Base-by-base conservation (phyloP, 2,329 filamentous ascomycete species). In the Aspergillus candidus region DNA sequence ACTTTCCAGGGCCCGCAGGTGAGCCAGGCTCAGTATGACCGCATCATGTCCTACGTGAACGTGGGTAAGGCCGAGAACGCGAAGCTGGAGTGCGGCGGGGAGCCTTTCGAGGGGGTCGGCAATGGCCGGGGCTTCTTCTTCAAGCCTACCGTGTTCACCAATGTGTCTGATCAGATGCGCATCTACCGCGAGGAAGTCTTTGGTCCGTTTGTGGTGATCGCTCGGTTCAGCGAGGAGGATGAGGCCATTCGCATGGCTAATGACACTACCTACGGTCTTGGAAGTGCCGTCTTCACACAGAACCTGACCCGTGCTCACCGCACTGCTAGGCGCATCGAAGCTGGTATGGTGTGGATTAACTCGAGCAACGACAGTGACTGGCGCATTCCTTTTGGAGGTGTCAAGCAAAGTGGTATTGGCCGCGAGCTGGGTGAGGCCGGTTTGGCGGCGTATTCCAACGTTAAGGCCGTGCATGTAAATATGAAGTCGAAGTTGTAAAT, bases 361-460 rank as follows among this genome's bases (percentile, higher is more conserved):
- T 67, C 59, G 30, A 63, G 57, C 44, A 61, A 62, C 39, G 63
- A 68, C 40, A 61, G 58, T 30, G 62, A 69, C 43, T 59, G 58
- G 47, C 52, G 61, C 2, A 61, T 67, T 40, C 63, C 65, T 0
- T 68, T 66, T 43, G 66, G 66, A 37, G 66, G 66, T 15, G 72
- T 76, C 8, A 79, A 79, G 62, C 72, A 76, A 61, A 72, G 67
- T 51, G 76, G 76, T 4, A 77, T 77, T 54, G 76, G 76, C 13
- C 58, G 75, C 32, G 76, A 78, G 58, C 57, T 77, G 18, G 76
- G 76, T 3, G 73, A 77, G 58, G 74, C 74, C 35, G 74, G 74
- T 1, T 54, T 78, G 47, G 72, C 74, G 38, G 72, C 72, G n/a
- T 79, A 78, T 36, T 56, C 55, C 2, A 54, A 36, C 30, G 51